Percentiles rank a stretch among this genome's conserved stretches.
Evolutionary conservation across 305 asterid species (phyloP).

Genomic region (Fraxinus angustifolia): DNA sequence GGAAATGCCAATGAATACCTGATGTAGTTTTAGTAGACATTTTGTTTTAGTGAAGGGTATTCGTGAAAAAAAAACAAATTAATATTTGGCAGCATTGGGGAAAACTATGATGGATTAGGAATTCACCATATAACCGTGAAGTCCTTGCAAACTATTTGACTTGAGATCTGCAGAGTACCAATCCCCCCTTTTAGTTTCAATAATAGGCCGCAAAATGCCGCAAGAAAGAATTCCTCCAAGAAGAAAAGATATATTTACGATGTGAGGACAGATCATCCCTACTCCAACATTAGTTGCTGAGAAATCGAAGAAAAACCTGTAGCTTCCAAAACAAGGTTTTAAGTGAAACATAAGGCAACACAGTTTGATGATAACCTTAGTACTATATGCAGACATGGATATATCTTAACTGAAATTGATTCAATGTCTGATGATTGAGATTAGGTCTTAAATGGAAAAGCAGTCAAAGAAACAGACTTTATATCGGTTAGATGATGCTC

Average conservation of each 20-base stretch:
- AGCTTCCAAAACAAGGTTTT: background rate
- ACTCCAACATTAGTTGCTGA: slow-evolving; percentile 44
- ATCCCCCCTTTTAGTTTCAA: slow-evolving; percentile 28
- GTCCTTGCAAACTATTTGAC: slow-evolving; percentile 24
- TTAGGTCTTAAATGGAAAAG: background rate
- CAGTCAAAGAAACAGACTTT: background rate
- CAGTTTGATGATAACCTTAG: background rate
- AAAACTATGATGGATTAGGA: background rate
- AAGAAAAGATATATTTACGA: slow-evolving; percentile 37
- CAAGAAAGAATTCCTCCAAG: slow-evolving; percentile 44
- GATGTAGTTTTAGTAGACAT: background rate
- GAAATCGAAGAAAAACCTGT: slow-evolving; percentile 50
- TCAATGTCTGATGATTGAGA: background rate
- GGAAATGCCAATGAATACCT: slow-evolving; percentile 56
- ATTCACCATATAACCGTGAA: slow-evolving; percentile 34
- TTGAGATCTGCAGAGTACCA: slow-evolving; percentile 35
- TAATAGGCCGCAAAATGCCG: slow-evolving; percentile 47
- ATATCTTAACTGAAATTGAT: background rate
- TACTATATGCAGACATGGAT: background rate
- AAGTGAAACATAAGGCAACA: background rate
- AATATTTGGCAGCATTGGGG: background rate
- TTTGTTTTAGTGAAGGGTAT: background rate
- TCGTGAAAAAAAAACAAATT: background rate
- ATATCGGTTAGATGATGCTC: background rate
- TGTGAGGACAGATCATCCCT: slow-evolving; percentile 48